These are phyloP conservation scores for Trypanosoma vivax DNA, from an alignment of 208 protist species.

Conservation along the genomic window DNA sequence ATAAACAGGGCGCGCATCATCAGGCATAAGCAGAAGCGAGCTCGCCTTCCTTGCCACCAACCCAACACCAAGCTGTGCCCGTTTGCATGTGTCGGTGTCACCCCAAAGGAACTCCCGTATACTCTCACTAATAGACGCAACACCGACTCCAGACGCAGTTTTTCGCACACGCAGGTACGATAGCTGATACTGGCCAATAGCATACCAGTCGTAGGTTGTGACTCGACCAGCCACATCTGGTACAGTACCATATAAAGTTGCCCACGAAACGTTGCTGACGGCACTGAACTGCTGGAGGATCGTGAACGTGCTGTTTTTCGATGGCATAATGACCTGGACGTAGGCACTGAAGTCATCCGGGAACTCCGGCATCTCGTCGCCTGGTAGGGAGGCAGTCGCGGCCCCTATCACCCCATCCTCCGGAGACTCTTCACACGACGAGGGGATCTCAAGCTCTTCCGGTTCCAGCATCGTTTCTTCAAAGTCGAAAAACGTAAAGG, in stretches of 20 bases:
- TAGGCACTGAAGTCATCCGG: conserved; percentile 26
- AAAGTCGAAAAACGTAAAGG: conserved; percentile 2
- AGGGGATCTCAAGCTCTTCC: not conserved
- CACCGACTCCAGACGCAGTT: not conserved
- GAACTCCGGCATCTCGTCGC: conserved; percentile 24
- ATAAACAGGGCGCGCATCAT: conserved; percentile 18
- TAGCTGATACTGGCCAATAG: conserved; percentile 16
- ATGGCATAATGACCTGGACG: conserved; percentile 29
- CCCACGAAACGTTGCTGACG: not conserved
- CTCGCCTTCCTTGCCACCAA: not conserved
- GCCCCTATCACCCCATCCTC: not conserved
- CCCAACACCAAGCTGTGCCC: conserved; percentile 24
- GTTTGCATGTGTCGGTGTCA: conserved; percentile 22
- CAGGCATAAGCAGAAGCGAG: conserved; percentile 17
- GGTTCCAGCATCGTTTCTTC: not conserved
- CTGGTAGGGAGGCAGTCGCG: not conserved
- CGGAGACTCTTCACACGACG: not conserved
- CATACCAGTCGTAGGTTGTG: conserved; percentile 32
- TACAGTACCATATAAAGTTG: conserved; percentile 13
- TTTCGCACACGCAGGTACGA: conserved; percentile 1
- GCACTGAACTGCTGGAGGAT: conserved; percentile 21
- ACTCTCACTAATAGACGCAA: not conserved
- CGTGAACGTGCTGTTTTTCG: conserved; percentile 17
- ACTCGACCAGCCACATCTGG: conserved; percentile 25
- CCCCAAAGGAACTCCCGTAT: conserved; percentile 36